These are phyloP conservation scores for Volvox africanus DNA, from an alignment of 139 green algal species.

Conservation along the genomic window DNA sequence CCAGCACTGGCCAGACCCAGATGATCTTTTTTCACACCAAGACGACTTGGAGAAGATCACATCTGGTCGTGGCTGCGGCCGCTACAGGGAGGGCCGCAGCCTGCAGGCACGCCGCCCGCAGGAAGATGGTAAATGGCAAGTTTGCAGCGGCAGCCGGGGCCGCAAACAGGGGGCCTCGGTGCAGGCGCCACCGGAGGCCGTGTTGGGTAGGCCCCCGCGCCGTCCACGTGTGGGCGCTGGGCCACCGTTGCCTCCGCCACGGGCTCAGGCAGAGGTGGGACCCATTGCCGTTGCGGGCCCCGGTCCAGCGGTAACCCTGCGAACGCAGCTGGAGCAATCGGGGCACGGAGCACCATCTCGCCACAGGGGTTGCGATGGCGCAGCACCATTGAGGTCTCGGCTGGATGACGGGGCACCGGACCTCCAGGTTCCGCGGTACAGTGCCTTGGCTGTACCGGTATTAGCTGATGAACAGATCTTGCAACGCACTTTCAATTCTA, in stretches of 20 bases:
- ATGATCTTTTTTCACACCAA: neutral
- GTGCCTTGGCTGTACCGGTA: too few relatives aligned
- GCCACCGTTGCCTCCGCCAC: too few relatives aligned
- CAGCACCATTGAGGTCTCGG: too few relatives aligned
- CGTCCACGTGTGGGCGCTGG: neutral
- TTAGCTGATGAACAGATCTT: too few relatives aligned
- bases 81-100: neutral
- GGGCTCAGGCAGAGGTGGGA: too few relatives aligned
- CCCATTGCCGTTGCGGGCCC: too few relatives aligned
- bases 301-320: neutral
- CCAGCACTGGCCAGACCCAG: conserved; percentile 22
- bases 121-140: too few relatives aligned
- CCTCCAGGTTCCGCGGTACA: too few relatives aligned
- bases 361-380: neutral
- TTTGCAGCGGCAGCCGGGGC: neutral
- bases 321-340: neutral
- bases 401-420: too few relatives aligned
- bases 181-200: neutral
- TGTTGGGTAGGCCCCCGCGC: neutral
- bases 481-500: too few relatives aligned
- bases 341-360: too few relatives aligned
- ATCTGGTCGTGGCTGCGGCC: neutral
- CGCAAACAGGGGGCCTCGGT: neutral
- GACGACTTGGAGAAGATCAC: neutral
- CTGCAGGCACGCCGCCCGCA: neutral